phyloP scores from a whole-genome alignment of 1,284 basidiomycete species.

The Puccinia novopanici region DNA sequence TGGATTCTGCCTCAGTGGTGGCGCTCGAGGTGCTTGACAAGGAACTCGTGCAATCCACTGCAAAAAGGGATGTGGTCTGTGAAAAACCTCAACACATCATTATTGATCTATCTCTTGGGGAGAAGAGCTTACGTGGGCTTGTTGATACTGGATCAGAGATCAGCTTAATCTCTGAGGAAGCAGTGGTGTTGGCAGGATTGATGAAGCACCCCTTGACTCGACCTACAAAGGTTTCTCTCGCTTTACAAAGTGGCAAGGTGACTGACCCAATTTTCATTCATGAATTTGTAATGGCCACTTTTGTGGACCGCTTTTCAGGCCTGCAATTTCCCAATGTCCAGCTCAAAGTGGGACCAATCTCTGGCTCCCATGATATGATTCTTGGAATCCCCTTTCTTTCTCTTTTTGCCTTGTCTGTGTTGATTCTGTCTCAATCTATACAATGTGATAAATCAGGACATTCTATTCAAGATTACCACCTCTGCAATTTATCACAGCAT shows the following conservation, averaged over 20 bases:
- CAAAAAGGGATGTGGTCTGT: background rate
- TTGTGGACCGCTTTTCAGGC: too few species aligned
- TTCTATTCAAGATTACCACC: background rate
- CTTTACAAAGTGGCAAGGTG: background rate
- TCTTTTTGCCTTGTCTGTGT: background rate
- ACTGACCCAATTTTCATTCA: too few species aligned
- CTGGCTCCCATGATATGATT: background rate
- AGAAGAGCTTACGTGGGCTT: background rate
- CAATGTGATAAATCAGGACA: background rate
- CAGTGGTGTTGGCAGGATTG: background rate
- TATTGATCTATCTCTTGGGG: too few species aligned
- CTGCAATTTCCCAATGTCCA: background rate
- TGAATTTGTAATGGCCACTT: too few species aligned
- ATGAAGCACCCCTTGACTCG: background rate
- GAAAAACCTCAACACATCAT: background rate
- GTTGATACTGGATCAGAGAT: constrained; percentile 5
- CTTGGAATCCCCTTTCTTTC: constrained; percentile 12
- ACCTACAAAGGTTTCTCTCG: background rate
- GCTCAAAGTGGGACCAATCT: background rate
- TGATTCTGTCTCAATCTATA: background rate
- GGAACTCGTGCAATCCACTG: background rate
- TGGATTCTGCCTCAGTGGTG: background rate
- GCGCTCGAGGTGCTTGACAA: background rate
- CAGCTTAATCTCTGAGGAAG: background rate
- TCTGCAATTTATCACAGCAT: too few species aligned